Percentiles rank a stretch among this genome's conserved stretches.
phyloP scores from a whole-genome alignment of 2,329 filamentous ascomycete species.

The Metarhizium album region DNA sequence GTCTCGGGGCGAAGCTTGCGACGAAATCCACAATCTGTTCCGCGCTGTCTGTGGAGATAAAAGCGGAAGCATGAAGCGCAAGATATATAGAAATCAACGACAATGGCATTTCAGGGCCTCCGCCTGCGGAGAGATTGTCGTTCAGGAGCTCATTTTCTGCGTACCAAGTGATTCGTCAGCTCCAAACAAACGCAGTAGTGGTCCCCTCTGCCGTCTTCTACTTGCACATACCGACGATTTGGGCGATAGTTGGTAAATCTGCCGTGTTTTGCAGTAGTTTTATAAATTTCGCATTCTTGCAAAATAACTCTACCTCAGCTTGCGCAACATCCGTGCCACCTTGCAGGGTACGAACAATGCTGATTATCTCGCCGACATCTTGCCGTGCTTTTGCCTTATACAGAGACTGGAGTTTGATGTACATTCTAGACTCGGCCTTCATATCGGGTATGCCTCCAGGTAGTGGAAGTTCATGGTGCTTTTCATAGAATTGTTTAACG shows the following conservation, averaged over 20 bases:
- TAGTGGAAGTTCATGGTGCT: slow-evolving; percentile 65
- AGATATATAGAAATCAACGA: slow-evolving; percentile 62
- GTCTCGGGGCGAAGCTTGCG: slow-evolving; percentile 32
- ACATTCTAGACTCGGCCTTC: slow-evolving; percentile 88
- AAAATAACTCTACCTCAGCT: slow-evolving; percentile 79
- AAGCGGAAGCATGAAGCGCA: slow-evolving; percentile 45
- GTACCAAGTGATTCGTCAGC: slow-evolving; percentile 2
- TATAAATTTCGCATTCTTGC: slow-evolving; percentile 89
- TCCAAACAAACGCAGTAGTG: neutral
- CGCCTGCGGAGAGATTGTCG: slow-evolving; percentile 39
- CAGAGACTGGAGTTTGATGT: slow-evolving; percentile 81
- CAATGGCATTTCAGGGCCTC: slow-evolving; percentile 35
- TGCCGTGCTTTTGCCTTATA: slow-evolving; percentile 81
- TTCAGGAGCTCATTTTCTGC: slow-evolving; percentile 43
- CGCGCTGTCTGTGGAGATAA: slow-evolving; percentile 31
- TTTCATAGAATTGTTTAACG: slow-evolving; percentile 63
- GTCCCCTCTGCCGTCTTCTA: neutral
- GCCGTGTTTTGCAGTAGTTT: slow-evolving; percentile 61
- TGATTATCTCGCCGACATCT: slow-evolving; percentile 66
- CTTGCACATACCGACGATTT: slow-evolving; percentile 40
- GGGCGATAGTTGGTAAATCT: slow-evolving; percentile 35
- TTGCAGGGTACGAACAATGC: slow-evolving; percentile 43
- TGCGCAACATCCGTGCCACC: slow-evolving; percentile 47
- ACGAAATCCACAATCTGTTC: slow-evolving; percentile 43
- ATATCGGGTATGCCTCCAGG: slow-evolving; percentile 89